Conservation (phyloP, 352 stramenopile genomes). For the Aphanomyces cochlioides region DNA sequence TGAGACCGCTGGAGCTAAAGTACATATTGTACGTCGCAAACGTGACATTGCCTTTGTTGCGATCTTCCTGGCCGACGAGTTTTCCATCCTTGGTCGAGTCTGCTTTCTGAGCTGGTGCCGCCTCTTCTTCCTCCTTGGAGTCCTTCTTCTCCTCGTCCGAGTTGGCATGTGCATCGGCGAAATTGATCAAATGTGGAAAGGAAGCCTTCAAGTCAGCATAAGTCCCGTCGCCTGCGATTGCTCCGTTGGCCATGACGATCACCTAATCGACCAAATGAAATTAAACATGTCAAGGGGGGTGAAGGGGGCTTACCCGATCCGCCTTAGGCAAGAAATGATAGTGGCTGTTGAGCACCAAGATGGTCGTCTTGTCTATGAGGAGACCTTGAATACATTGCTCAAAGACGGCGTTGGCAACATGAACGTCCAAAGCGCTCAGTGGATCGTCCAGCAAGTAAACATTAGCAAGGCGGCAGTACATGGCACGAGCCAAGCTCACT, state of each 20-base stretch:
- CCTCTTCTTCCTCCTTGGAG: slow-evolving; percentile 9
- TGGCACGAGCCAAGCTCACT: slow-evolving; percentile 36
- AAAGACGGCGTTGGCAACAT: slow-evolving; percentile 95
- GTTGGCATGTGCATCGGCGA: no score
- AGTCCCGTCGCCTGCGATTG: slow-evolving; percentile 34
- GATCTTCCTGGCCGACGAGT: slow-evolving; percentile 35
- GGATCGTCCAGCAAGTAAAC: slow-evolving; percentile 97
- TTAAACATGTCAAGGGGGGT: not conserved
- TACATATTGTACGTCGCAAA: slow-evolving; percentile 38
- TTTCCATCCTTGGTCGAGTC: not conserved
- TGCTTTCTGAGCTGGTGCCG: slow-evolving; percentile 7
- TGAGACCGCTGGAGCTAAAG: slow-evolving; percentile 37
- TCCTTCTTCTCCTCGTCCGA: not conserved
- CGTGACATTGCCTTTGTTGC: slow-evolving; percentile 37
- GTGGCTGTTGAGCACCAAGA: slow-evolving; percentile 95
- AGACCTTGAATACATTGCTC: slow-evolving; percentile 88
- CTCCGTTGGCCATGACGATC: slow-evolving; percentile 35
- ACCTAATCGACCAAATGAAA: slow-evolving; percentile 28
- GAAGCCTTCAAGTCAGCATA: slow-evolving; percentile 26
- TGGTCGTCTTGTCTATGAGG: slow-evolving; percentile 75
- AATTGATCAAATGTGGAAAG: slow-evolving; percentile 13
- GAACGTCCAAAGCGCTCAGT: slow-evolving; percentile 94
- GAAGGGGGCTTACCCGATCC: slow-evolving; percentile 37
- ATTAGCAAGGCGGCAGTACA: slow-evolving; percentile 74
- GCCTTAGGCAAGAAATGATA: slow-evolving; percentile 79